Percentiles rank a stretch among this genome's conserved stretches.
These are phyloP conservation scores for Curvularia sp. DNA, from an alignment of 2,329 filamentous ascomycete genomes.

Conservation along the genomic window DNA sequence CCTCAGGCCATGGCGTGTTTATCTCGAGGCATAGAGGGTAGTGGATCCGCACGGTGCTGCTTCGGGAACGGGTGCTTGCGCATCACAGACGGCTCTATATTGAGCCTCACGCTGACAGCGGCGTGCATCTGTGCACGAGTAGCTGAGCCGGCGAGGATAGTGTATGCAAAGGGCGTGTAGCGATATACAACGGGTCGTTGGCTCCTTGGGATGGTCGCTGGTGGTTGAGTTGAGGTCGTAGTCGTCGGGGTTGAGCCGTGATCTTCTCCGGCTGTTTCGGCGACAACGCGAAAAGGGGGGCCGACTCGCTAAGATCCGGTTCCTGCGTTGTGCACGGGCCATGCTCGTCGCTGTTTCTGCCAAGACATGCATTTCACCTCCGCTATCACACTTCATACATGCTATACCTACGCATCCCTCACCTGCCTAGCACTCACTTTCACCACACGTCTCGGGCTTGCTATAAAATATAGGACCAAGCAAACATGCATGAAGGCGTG, in stretches of 20 bases:
- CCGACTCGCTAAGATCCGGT: slow-evolving; percentile 15
- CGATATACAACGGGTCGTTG: neutral
- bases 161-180: neutral
- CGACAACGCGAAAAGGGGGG: neutral
- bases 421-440: neutral
- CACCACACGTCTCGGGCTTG: neutral
- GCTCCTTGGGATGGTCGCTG: neutral
- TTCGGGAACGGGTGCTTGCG: slow-evolving; percentile 19
- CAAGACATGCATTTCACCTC: slow-evolving; percentile 12
- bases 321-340: slow-evolving; percentile 14
- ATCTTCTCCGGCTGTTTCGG: neutral
- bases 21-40: slow-evolving; percentile 6
- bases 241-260: neutral
- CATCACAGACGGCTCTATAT: slow-evolving; percentile 5
- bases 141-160: neutral
- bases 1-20: slow-evolving; percentile 3
- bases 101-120: slow-evolving; percentile 3
- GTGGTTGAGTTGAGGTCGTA: too few species aligned
- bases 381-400: neutral
- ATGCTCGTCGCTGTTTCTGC: neutral
- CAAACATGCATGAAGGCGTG: neutral
- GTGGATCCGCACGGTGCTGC: slow-evolving; percentile 20
- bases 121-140: neutral
- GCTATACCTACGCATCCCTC: neutral
- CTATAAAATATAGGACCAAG: neutral